phyloP scores from a whole-genome alignment of 2,329 filamentous ascomycete genomes.

The Fusarium sp. region DNA sequence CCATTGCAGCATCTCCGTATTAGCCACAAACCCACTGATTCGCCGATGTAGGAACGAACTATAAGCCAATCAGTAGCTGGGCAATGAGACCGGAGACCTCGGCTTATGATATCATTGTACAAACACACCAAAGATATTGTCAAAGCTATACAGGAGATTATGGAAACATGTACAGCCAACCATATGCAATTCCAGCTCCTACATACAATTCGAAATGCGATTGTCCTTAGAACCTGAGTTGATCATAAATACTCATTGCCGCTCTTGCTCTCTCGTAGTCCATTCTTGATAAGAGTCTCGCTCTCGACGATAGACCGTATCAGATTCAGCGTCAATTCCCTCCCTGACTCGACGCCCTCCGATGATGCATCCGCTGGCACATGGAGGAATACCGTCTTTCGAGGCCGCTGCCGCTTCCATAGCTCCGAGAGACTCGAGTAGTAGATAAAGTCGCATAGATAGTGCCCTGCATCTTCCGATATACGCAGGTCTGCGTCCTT shows the following conservation, averaged over 20 bases:
- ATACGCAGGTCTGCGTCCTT: constrained; percentile 62
- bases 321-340: constrained; percentile 64
- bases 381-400: constrained; percentile 75
- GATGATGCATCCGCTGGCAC: constrained; percentile 71
- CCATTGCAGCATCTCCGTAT: constrained; percentile 27
- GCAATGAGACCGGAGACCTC: background rate
- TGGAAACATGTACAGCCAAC: background rate
- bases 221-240: background rate
- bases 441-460: constrained; percentile 83
- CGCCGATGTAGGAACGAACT: constrained; percentile 4
- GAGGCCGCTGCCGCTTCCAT: constrained; percentile 57
- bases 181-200: background rate
- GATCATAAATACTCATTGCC: constrained; percentile 3
- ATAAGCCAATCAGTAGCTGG: background rate
- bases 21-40: constrained; percentile 25
- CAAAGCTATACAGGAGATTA: background rate
- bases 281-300: constrained; percentile 49
- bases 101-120: constrained; percentile 17
- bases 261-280: constrained; percentile 5
- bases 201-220: background rate
- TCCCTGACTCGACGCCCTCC: constrained; percentile 59
- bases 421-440: constrained; percentile 73
- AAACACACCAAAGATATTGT: constrained; percentile 3
- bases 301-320: constrained; percentile 68
- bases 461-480: constrained; percentile 77